Conservation (phyloP, 2,329 filamentous ascomycete genomes). For the Claviceps pazoutovae region DNA sequence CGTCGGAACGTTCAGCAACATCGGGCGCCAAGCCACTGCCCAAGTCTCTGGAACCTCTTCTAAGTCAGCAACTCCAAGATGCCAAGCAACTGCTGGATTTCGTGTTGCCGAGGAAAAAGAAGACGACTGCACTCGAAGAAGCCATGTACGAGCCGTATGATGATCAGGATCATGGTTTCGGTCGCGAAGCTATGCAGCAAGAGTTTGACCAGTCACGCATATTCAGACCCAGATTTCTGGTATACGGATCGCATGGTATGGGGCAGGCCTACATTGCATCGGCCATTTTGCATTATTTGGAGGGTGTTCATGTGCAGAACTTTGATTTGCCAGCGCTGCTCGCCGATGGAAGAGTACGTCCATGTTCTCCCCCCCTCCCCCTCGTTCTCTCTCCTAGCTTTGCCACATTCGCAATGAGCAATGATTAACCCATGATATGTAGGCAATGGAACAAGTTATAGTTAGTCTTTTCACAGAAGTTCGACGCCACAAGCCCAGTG, state of each 20-base stretch:
- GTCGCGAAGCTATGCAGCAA: slow-evolving; percentile 57
- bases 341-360: slow-evolving; percentile 61
- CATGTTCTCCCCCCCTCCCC: not conserved
- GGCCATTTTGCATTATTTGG: slow-evolving; percentile 78
- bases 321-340: slow-evolving; percentile 83
- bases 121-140: slow-evolving; percentile 79
- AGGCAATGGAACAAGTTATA: slow-evolving; percentile 73
- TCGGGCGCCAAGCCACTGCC: slow-evolving; percentile 74
- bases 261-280: slow-evolving; percentile 81
- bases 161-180: slow-evolving; percentile 71
- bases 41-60: slow-evolving; percentile 64
- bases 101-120: slow-evolving; percentile 72
- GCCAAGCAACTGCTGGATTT: slow-evolving; percentile 59
- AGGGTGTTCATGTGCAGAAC: slow-evolving; percentile 85
- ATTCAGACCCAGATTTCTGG: slow-evolving; percentile 76
- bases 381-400: not conserved
- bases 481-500: slow-evolving; percentile 84
- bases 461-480: slow-evolving; percentile 86
- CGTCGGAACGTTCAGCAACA: slow-evolving; percentile 78
- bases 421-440: slow-evolving; percentile 10
- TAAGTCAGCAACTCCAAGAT: slow-evolving; percentile 56
- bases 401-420: not conserved
- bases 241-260: slow-evolving; percentile 77
- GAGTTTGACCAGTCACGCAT: slow-evolving; percentile 81
- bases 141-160: slow-evolving; percentile 81